Evolutionary conservation across 2,329 filamentous ascomycete species (phyloP).

Genomic region (Zopfia rhizophila): DNA sequence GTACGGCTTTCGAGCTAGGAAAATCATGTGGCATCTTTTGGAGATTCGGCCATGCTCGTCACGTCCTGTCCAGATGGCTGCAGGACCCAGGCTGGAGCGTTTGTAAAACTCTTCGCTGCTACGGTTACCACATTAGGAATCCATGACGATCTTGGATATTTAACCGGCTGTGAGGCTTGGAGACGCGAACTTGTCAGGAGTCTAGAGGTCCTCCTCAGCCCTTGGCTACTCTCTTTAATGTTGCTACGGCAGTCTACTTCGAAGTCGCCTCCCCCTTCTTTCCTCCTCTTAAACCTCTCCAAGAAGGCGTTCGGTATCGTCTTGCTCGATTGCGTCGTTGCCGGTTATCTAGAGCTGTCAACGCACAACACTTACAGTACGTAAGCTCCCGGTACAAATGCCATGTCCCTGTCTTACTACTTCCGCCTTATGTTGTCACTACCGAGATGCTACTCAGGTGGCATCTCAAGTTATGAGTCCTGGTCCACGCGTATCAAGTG

Average conservation of each 20-base stretch:
- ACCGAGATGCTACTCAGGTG: too few relatives aligned
- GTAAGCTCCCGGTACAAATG: too few relatives aligned
- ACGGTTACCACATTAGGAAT: constrained; percentile 11
- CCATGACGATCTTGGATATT: constrained; percentile 7
- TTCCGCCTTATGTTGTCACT: too few relatives aligned
- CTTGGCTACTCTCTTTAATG: constrained; percentile 2
- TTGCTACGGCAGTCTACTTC: constrained; percentile 2
- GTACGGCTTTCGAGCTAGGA: too few relatives aligned
- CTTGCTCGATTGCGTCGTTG: constrained; percentile 3
- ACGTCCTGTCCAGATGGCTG: constrained; percentile 8
- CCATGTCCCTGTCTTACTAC: too few relatives aligned
- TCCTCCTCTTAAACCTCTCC: not conserved
- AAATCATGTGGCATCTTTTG: too few relatives aligned
- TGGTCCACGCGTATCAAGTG: too few relatives aligned
- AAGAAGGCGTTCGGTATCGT: not conserved
- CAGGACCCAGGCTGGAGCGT: constrained; percentile 7
- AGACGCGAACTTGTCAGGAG: constrained; percentile 5
- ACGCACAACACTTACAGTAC: constrained; percentile 1
- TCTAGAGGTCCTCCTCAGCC: constrained; percentile 4
- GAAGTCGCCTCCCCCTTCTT: not conserved
- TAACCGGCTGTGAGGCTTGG: constrained; percentile 10
- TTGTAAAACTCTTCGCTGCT: constrained; percentile 13
- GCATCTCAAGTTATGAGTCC: too few relatives aligned
- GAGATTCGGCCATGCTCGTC: too few relatives aligned
- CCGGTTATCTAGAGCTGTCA: not conserved